Evolutionary conservation across 2,329 filamentous ascomycete species (phyloP).

Genomic region (Arthrinium puccinioides): DNA sequence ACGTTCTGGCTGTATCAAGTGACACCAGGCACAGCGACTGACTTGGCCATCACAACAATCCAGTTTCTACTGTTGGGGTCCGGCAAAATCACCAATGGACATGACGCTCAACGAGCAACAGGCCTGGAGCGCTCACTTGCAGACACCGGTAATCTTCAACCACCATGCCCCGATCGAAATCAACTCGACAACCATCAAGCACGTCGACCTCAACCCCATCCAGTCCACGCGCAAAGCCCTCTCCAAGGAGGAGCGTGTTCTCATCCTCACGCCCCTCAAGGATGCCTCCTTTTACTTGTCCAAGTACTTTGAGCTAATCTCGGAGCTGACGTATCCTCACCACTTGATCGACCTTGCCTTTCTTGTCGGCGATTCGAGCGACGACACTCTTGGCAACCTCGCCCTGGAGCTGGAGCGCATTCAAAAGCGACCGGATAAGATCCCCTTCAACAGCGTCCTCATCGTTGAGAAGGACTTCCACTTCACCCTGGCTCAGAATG

Average conservation of each 20-base stretch:
- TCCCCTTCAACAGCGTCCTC: conserved; percentile 77
- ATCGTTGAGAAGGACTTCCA: conserved; percentile 92
- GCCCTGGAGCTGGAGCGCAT: conserved; percentile 80
- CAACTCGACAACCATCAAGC: conserved; percentile 71
- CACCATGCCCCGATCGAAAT: conserved; percentile 82
- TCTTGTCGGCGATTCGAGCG: conserved; percentile 82
- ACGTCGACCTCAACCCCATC: conserved; percentile 79
- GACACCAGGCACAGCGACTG: conserved; percentile 4
- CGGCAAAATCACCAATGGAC: conserved; percentile 89
- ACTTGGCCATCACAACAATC: conserved; percentile 10
- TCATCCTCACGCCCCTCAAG: conserved; percentile 88
- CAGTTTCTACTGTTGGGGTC: conserved; percentile 97
- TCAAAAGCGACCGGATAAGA: conserved; percentile 70
- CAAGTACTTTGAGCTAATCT: conserved; percentile 90
- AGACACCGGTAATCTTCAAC: conserved; percentile 94
- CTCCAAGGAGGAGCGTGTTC: conserved; percentile 75
- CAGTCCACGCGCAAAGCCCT: conserved; percentile 72
- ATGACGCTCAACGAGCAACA: conserved; percentile 89
- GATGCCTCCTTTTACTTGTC: conserved; percentile 76
- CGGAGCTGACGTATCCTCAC: conserved; percentile 88
- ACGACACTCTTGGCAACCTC: conserved; percentile 86
- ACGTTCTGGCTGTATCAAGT: too few species aligned
- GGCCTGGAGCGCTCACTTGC: conserved; percentile 79
- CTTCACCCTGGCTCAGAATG: conserved; percentile 64
- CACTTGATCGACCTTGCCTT: conserved; percentile 92